A percentile compares a stretch with the other conserved stretches of the same genome.
These are phyloP conservation scores for Aspergillus campestris DNA, from an alignment of 495 filamentous ascomycete genomes.

Conservation along the genomic window DNA sequence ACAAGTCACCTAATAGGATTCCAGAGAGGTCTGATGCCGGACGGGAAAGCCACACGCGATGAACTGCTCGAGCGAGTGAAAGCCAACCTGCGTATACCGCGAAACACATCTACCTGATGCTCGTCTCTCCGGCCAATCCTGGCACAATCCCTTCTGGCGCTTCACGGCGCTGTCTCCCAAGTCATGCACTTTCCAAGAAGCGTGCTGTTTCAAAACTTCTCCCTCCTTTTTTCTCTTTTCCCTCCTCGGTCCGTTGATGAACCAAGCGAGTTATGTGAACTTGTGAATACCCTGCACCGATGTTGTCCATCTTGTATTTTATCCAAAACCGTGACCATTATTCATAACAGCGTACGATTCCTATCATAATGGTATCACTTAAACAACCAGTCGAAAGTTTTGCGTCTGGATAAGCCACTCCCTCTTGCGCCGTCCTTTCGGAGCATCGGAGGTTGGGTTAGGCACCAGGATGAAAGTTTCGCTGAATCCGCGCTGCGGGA, in stretches of 20 bases:
- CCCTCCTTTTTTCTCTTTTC: no score
- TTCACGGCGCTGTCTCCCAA: neutral
- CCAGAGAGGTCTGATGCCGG: slow-evolving; percentile 67
- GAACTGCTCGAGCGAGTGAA: slow-evolving; percentile 73
- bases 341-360: neutral
- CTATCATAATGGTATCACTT: slow-evolving; percentile 5
- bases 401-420: slow-evolving; percentile 66
- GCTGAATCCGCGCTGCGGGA: slow-evolving; percentile 55
- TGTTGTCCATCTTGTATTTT: neutral
- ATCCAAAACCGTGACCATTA: neutral
- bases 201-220: no score
- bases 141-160: neutral
- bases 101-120: slow-evolving; percentile 11
- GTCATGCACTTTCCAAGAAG: no score
- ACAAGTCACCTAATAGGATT: neutral
- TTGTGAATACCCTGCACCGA: no score
- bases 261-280: no score
- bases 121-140: neutral
- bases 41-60: slow-evolving; percentile 56
- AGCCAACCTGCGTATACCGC: slow-evolving; percentile 59
- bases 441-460: slow-evolving; percentile 49
- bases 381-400: slow-evolving; percentile 58
- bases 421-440: slow-evolving; percentile 35
- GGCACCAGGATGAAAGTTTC: slow-evolving; percentile 73
- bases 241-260: no score